Base-by-base conservation (phyloP, 2,329 filamentous ascomycete genomes). In the Magnaporthiopsis incrustans region DNA sequence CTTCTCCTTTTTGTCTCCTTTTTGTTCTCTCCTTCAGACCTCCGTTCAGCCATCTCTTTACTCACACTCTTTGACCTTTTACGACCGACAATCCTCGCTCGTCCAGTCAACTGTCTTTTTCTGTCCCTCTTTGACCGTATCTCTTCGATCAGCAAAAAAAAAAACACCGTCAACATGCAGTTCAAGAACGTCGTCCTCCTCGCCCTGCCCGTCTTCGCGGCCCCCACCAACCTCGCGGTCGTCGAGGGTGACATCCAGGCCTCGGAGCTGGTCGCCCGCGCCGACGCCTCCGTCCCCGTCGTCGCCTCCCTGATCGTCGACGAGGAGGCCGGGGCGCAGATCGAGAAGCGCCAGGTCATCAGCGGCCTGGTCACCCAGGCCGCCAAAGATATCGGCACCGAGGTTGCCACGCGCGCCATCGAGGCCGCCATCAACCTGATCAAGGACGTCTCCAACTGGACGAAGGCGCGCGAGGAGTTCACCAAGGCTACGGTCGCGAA, bases 91-190 rank as follows among this genome's bases (percentile, higher is more conserved):
- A 11, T 56, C 30, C 53, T 12, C 10, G 27, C 60, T 33, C 44
- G 38, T 61, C 60, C 44, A 33, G 4, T 18, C 30, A 6, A 30
- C 8, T 35, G 25, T 12, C n/a, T 8, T 6, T 32, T n/a, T 22
- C n/a, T 25, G n/a, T n/a, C 27, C 14, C 14, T 61, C 30, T 30
- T 30, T 30, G n/a, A 50, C 38, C 15, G 44, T 25, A 22, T 53
- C 38, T 27, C 15, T 33, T 61, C 27, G 15, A 27, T 27, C 22
- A 35, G 44, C 5, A 60, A 38, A 15, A 61, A 35, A 32, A 38
- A 11, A 61, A 14, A 61, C 38, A 44, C 60, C 60, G 60, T 10
- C 60, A 61, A 61, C 15, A 61, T 61, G 60, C 60, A 61, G 60
- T 61, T 61, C 60, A 61, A 61, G 38, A 22, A 27, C 44, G 3